Base-by-base conservation (phyloP, 1,284 basidiomycete genomes). In the Stygiomarasmius scandens region DNA sequence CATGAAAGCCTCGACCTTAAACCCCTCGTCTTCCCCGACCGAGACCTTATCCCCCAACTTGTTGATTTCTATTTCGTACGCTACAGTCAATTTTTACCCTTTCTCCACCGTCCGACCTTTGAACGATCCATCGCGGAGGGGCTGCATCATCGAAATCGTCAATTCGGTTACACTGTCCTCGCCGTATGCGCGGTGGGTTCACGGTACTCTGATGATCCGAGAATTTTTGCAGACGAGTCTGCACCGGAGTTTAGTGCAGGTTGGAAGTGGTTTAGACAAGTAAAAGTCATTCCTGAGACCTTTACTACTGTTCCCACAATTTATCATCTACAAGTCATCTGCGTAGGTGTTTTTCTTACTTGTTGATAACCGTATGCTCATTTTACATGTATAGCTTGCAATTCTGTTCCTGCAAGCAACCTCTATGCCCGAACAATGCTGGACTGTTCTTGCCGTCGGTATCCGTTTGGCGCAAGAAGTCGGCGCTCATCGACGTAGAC, bases 271-370 rank as follows among this genome's bases (percentile, higher is more conserved):
- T 80, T 86, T 56, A 70, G 76, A 24, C 80, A 83, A 46, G 73
- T 86, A 0, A 69, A 80, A 52, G 66, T 77, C 52, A 65, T 78
- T 55, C 72, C 78, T n/a, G 75, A 71, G 61, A 76, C 73, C 0
- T 69, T 79, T 55, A 70, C 82, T 38, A 72, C 74, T 9, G 73
- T 77, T 1, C 79, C 85, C 0, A 72, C 74, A 16, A 64, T 89
- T 50, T 79, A 79, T 63, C 84, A 87, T 54, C 66, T 89, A 41
- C 86, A 89, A 66, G 64, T 71, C 0, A 76, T 77, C 25, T 54
- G 52, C 43, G 52, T 55, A 50, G 3, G 71, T 70, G 41, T 47
- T 10, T 70, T 71, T 51, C 6, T 32, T 32, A 9, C n/a, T 36
- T 34, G 43, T 25, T 24, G 20, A 52, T 32, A 32, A n/a, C 3